phyloP scores from a whole-genome alignment of 2,329 filamentous ascomycete species.

The Monosporascus sp. region DNA sequence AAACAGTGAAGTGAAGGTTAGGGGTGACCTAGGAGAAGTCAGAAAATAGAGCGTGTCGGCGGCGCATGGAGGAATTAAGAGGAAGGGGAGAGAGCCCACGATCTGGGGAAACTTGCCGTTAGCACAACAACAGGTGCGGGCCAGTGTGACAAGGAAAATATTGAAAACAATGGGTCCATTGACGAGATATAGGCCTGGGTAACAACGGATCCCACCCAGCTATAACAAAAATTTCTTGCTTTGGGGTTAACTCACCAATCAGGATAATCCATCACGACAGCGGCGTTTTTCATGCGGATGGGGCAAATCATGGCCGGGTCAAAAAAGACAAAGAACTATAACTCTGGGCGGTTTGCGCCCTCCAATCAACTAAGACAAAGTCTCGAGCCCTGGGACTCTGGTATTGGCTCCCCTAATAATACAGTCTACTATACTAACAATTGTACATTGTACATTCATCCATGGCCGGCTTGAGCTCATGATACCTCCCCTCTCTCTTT shows the following conservation, averaged over 20 bases:
- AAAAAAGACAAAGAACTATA: background rate
- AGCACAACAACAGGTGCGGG: background rate
- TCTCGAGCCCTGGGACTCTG: background rate
- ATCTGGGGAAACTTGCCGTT: background rate
- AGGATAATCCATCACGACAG: background rate
- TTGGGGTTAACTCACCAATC: background rate
- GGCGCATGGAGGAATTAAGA: background rate
- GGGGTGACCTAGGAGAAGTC: background rate
- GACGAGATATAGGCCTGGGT: background rate
- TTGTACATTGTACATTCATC: no score
- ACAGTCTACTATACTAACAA: no score
- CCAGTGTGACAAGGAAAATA: background rate
- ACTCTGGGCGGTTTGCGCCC: background rate
- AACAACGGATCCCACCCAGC: background rate
- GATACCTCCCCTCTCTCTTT: no score
- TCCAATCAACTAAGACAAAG: background rate
- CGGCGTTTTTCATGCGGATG: background rate
- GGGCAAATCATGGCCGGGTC: background rate
- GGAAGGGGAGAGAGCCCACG: background rate
- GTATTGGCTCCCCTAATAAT: no score
- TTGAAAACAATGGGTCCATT: background rate
- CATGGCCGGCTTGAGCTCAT: no score
- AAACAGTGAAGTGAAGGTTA: background rate
- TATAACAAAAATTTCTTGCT: background rate
- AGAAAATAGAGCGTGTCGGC: background rate